A percentile compares a stretch with the other conserved stretches of the same genome.
phyloP scores from a whole-genome alignment of 345 rosid genomes.

The Populus davidiana region DNA sequence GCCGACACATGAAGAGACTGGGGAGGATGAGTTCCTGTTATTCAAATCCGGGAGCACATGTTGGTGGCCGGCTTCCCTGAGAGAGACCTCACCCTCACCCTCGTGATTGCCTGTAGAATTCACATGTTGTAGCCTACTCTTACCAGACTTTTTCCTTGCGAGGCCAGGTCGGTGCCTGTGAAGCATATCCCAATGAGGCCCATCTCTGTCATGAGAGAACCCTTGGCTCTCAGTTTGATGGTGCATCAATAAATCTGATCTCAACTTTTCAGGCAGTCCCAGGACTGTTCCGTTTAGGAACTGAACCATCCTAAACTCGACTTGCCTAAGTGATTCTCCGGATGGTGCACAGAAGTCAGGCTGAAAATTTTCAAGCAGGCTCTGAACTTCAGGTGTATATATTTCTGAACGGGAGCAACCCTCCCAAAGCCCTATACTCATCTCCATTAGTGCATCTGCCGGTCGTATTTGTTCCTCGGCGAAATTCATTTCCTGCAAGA shows the following conservation, averaged over 20 bases:
- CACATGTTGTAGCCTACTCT: constrained; percentile 83
- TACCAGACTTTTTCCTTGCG: constrained; percentile 76
- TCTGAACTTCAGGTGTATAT: constrained; percentile 55
- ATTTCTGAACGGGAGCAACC: constrained; percentile 62
- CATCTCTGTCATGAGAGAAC: constrained; percentile 54
- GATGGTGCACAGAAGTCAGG: constrained; percentile 89
- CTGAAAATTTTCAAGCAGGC: constrained; percentile 64
- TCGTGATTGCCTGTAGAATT: constrained; percentile 65
- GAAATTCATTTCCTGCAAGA: constrained; percentile 76
- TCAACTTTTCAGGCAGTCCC: constrained; percentile 62
- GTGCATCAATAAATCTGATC: constrained; percentile 47
- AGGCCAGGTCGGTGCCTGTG: constrained; percentile 62
- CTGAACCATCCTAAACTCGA: constrained; percentile 85
- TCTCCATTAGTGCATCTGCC: constrained; percentile 65
- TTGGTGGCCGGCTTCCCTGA: constrained; percentile 47
- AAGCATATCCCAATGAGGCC: constrained; percentile 54
- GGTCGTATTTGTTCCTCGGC: constrained; percentile 62
- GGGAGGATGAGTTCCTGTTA: constrained; percentile 47
- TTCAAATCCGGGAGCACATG: constrained; percentile 41
- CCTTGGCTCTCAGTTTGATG: constrained; percentile 46
- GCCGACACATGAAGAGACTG: constrained; percentile 49
- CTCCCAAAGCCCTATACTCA: constrained; percentile 88
- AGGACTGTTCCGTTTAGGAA: constrained; percentile 64
- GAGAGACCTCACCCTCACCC: constrained; percentile 63
- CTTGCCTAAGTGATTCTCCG: constrained; percentile 92